Evolutionary conservation across 306 rosid species (phyloP).

Genomic region (Hippophae rhamnoides): DNA sequence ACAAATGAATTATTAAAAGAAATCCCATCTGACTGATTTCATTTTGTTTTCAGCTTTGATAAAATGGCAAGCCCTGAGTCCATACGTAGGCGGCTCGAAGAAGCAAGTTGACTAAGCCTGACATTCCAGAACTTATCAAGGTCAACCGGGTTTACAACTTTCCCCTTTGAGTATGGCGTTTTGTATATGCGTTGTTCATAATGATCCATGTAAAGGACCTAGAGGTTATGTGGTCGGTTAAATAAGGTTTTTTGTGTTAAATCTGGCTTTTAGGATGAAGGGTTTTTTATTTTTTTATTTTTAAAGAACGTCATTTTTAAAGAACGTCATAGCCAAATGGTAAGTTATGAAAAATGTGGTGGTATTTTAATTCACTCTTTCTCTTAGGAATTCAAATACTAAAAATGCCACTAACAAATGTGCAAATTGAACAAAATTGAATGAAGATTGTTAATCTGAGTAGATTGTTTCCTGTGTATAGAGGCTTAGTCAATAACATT

Average conservation of each 20-base stretch:
- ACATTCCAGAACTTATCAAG: background rate
- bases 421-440: slow-evolving; percentile 5
- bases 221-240: too few species aligned
- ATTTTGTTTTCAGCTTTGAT: slow-evolving; percentile 37
- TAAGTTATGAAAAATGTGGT: too few species aligned
- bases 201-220: too few species aligned
- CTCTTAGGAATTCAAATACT: too few species aligned
- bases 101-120: slow-evolving; percentile 36
- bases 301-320: too few species aligned
- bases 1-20: background rate
- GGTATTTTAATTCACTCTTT: too few species aligned
- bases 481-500: slow-evolving; percentile 5
- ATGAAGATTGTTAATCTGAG: slow-evolving; percentile 28
- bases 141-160: background rate
- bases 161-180: background rate
- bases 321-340: too few species aligned
- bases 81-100: slow-evolving; percentile 47
- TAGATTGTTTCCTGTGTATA: slow-evolving; percentile 24
- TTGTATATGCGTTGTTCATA: background rate
- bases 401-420: too few species aligned
- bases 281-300: too few species aligned
- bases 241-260: too few species aligned
- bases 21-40: background rate
- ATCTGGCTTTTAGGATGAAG: too few species aligned
- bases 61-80: slow-evolving; percentile 30